A percentile compares a stretch with the other conserved stretches of the same genome.
Evolutionary conservation across 495 filamentous ascomycete genomes (phyloP).

Genomic region (Aspergillus homomorphus): DNA sequence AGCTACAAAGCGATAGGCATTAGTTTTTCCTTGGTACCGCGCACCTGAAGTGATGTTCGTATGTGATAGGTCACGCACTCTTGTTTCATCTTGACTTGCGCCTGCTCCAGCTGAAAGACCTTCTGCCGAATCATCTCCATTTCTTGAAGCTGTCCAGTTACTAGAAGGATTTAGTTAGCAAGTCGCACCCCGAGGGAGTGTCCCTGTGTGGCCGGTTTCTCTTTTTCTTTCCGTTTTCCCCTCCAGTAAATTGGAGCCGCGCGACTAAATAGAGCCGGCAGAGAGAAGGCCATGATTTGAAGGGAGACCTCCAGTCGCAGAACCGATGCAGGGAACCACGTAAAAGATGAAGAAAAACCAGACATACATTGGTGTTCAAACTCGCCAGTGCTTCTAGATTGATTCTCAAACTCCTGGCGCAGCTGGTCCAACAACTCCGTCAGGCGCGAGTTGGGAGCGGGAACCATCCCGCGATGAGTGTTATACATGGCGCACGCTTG

Average conservation of each 20-base stretch:
- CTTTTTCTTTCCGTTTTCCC: background rate
- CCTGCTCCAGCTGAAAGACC: slow-evolving; percentile 85
- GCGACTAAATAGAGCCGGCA: background rate
- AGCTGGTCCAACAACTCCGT: slow-evolving; percentile 89
- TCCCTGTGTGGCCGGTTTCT: background rate
- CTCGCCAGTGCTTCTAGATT: slow-evolving; percentile 69
- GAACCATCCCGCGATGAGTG: slow-evolving; percentile 79
- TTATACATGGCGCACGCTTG: slow-evolving; percentile 70
- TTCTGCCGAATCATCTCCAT: slow-evolving; percentile 90
- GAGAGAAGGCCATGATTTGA: background rate
- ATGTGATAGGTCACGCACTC: slow-evolving; percentile 61
- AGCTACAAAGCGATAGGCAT: slow-evolving; percentile 51
- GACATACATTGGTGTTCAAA: slow-evolving; percentile 89
- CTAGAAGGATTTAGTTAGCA: slow-evolving; percentile 49
- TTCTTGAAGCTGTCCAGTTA: slow-evolving; percentile 82
- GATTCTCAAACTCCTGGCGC: slow-evolving; percentile 83
- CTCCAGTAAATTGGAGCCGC: background rate
- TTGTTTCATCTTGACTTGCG: slow-evolving; percentile 78
- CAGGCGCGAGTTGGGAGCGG: slow-evolving; percentile 69
- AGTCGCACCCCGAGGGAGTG: slow-evolving; percentile 4
- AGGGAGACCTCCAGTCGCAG: background rate
- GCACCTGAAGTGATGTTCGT: background rate
- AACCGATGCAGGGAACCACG: background rate
- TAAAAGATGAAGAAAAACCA: slow-evolving; percentile 11
- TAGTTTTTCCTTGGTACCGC: background rate